Evolutionary conservation across 208 protist genomes (phyloP).

Genomic region (Leishmania guyanensis): DNA sequence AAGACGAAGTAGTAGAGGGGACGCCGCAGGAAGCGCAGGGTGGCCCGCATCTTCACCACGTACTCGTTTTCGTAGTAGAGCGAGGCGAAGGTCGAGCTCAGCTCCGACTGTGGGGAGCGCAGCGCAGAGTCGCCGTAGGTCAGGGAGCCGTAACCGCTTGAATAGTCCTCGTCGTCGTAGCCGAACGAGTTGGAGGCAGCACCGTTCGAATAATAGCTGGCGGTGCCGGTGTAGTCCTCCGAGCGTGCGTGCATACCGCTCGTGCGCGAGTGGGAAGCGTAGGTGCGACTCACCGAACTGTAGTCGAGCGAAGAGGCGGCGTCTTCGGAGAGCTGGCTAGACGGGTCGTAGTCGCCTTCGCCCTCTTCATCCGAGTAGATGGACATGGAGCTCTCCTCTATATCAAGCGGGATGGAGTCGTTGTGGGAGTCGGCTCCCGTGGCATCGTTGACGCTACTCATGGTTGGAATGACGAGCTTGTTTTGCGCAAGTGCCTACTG

Average conservation of each 20-base stretch:
- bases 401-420: constrained; percentile 57
- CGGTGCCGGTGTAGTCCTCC: constrained; percentile 27
- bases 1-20: constrained; percentile 71
- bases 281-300: constrained; percentile 35
- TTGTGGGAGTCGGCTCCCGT: constrained; percentile 48
- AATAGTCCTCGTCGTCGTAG: constrained; percentile 41
- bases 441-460: constrained; percentile 75
- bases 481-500: neutral
- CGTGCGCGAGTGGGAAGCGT: constrained; percentile 19
- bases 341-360: constrained; percentile 17
- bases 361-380: constrained; percentile 46
- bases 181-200: constrained; percentile 23
- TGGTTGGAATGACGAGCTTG: constrained; percentile 3
- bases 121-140: constrained; percentile 54
- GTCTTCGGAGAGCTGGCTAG: constrained; percentile 18
- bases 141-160: constrained; percentile 38
- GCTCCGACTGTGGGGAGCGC: constrained; percentile 67
- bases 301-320: constrained; percentile 30
- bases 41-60: constrained; percentile 30
- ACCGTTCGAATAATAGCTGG: constrained; percentile 34
- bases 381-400: constrained; percentile 34
- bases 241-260: constrained; percentile 8
- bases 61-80: constrained; percentile 79
- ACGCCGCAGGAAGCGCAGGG: constrained; percentile 51
- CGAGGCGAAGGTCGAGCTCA: constrained; percentile 82